Conservation (phyloP, 495 filamentous ascomycete species). For the Bacidia rubella region DNA sequence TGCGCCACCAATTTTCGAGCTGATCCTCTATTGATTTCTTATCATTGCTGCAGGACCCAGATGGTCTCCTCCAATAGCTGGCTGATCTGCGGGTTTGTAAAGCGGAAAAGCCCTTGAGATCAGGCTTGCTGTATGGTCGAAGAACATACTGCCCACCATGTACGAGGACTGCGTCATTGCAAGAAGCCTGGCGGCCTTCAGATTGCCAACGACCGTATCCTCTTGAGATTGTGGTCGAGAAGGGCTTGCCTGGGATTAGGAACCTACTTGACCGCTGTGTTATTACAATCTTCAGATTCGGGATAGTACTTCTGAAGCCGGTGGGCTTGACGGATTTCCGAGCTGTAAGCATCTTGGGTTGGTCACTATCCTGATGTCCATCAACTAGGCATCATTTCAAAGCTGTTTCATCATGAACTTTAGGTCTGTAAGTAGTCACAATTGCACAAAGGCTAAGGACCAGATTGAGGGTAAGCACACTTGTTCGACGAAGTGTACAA, state of each 20-base stretch:
- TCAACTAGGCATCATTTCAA: too few relatives aligned
- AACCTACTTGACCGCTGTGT: neutral
- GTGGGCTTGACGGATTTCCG: neutral
- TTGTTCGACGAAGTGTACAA: neutral
- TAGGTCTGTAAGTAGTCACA: too few relatives aligned
- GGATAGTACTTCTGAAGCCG: neutral
- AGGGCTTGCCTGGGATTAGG: neutral
- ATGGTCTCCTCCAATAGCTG: neutral
- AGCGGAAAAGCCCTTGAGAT: neutral
- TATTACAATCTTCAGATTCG: neutral
- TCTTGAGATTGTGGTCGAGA: neutral
- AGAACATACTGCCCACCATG: neutral
- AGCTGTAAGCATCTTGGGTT: neutral
- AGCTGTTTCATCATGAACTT: too few relatives aligned
- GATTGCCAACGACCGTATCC: neutral
- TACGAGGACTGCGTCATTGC: neutral
- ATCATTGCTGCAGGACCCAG: neutral
- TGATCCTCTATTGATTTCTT: neutral
- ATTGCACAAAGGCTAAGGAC: neutral
- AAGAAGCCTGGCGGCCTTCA: neutral
- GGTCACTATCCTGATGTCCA: too few relatives aligned
- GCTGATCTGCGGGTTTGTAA: neutral
- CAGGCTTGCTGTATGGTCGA: neutral
- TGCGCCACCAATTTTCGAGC: conserved; percentile 6
- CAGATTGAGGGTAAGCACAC: neutral